Conservation (phyloP, 2,329 filamentous ascomycete species). For the Penicillium sp. region DNA sequence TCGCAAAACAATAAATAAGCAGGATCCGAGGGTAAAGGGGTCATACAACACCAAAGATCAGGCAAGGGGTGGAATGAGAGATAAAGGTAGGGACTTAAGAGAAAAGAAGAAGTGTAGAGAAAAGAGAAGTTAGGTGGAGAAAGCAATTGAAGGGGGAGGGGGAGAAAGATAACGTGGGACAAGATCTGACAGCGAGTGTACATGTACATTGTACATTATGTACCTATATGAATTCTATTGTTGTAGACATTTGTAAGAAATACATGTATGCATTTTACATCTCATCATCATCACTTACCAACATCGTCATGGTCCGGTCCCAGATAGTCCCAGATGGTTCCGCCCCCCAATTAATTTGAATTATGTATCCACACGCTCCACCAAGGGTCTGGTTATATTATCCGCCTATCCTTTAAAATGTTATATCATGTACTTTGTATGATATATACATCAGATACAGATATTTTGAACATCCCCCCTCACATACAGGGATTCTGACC, state of each 20-base stretch:
- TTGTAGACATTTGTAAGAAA: neutral
- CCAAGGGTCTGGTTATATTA: constrained; percentile 2
- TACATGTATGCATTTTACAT: neutral
- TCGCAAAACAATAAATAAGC: neutral
- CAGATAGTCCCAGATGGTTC: too few relatives aligned
- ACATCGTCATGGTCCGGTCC: constrained; percentile 5
- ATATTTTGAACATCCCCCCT: too few relatives aligned
- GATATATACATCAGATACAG: neutral
- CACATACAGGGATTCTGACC: neutral
- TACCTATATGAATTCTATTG: constrained; percentile 2
- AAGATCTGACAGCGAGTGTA: constrained; percentile 6
- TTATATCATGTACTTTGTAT: neutral
- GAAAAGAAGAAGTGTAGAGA: neutral
- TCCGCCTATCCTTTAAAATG: neutral
- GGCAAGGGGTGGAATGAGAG: constrained; percentile 15
- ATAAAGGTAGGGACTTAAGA: neutral
- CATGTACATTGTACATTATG: neutral
- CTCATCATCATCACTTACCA: constrained; percentile 19
- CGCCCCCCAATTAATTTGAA: too few relatives aligned
- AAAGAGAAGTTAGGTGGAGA: constrained; percentile 3
- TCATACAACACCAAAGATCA: constrained; percentile 15
- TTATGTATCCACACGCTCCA: constrained; percentile 13
- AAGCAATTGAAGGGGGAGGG: constrained; percentile 3
- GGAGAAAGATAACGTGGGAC: constrained; percentile 13
- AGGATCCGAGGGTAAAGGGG: neutral